Evolutionary conservation across 176 grass and related monocot species (phyloP).

Genomic region (Lolium rigidum): DNA sequence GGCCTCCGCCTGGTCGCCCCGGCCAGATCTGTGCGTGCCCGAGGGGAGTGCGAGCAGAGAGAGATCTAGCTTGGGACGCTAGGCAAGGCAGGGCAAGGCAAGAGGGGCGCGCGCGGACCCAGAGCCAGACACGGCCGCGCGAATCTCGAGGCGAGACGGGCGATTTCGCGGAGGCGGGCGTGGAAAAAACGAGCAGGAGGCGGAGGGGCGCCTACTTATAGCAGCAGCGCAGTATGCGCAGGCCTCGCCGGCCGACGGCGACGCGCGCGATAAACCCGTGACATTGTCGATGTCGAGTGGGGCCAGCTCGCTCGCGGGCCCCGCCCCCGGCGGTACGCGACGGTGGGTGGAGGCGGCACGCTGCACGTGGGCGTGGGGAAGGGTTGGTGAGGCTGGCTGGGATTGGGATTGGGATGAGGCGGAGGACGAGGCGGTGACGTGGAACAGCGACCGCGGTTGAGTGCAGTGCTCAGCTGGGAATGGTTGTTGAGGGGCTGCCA

Average conservation of each 20-base stretch:
- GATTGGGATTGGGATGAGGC: neutral
- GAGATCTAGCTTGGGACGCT: constrained; percentile 45
- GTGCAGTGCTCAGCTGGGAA: too few relatives aligned
- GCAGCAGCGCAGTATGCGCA: too few relatives aligned
- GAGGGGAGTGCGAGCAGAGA: constrained; percentile 28
- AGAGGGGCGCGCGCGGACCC: constrained; percentile 6
- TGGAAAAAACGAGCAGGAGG: neutral
- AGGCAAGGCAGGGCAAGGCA: too few relatives aligned
- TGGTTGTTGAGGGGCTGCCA: neutral
- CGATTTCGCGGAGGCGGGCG: neutral
- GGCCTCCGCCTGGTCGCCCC: constrained; percentile 6
- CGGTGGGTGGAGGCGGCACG: too few relatives aligned
- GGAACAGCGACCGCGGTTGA: constrained; percentile 33
- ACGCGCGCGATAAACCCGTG: constrained; percentile 6
- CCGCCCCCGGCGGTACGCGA: neutral
- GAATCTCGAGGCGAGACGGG: constrained; percentile 40
- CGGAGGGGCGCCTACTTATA: neutral
- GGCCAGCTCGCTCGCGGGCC: neutral
- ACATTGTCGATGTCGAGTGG: neutral
- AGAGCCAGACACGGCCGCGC: constrained; percentile 48
- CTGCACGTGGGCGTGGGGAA: constrained; percentile 37
- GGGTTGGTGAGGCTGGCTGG: constrained; percentile 15
- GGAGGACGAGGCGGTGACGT: constrained; percentile 52
- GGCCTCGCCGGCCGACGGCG: neutral
- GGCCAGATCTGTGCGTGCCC: constrained; percentile 41